Conservation (phyloP, 2,329 filamentous ascomycete species). For the Cercospora sp. region DNA sequence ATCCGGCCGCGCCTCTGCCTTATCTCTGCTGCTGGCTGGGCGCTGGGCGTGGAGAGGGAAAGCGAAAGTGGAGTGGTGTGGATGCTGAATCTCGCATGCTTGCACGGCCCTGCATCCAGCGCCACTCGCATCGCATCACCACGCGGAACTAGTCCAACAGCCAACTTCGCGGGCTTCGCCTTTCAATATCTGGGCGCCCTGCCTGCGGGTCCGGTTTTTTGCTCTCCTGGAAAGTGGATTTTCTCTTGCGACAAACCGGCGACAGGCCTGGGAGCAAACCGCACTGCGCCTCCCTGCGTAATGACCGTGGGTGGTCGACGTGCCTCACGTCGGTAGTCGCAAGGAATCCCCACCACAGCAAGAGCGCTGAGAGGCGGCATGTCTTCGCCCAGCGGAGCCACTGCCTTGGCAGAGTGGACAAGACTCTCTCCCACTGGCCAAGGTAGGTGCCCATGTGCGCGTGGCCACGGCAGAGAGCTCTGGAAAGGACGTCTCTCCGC, state of each 20-base stretch:
- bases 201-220: neutral
- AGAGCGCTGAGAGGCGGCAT: conserved; percentile 5
- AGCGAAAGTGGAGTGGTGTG: neutral
- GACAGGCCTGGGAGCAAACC: neutral
- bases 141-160: neutral
- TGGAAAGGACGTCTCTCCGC: neutral
- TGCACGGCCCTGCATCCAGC: neutral
- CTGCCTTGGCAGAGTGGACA: neutral
- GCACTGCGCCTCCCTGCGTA: neutral
- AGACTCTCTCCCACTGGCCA: neutral
- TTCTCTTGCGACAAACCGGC: neutral
- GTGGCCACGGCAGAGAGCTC: neutral
- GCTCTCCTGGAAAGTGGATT: neutral
- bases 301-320: neutral
- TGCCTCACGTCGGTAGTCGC: neutral
- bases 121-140: neutral
- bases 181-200: neutral
- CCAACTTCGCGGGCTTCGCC: neutral
- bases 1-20: neutral
- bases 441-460: neutral
- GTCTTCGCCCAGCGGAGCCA: conserved; percentile 7
- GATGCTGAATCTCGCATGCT: neutral
- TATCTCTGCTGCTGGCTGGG: neutral
- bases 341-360: neutral
- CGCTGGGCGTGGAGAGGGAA: conserved; percentile 2